These are phyloP conservation scores for Lipomyces yamadae DNA, from an alignment of 805 yeast genomes.

Conservation along the genomic window DNA sequence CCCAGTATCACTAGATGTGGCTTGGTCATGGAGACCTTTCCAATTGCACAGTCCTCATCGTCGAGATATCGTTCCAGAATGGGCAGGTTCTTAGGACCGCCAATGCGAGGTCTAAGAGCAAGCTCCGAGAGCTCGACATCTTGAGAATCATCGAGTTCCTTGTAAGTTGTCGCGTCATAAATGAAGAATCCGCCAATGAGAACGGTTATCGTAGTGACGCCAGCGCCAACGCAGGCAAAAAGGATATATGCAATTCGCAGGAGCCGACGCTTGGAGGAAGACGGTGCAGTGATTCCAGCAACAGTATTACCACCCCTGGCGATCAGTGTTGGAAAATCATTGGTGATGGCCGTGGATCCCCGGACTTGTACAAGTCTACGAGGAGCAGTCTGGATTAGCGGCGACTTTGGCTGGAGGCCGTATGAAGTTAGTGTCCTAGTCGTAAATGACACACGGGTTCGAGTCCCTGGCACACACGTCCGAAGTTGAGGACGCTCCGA, in stretches of 20 bases:
- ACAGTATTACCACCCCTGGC: conserved; percentile 6
- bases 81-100: conserved; percentile 76
- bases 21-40: conserved; percentile 27
- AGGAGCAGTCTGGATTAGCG: background rate
- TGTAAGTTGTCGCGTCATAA: conserved; percentile 70
- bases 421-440: background rate
- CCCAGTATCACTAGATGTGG: conserved; percentile 57
- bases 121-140: conserved; percentile 56
- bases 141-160: conserved; percentile 47
- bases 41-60: conserved; percentile 56
- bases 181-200: conserved; percentile 59
- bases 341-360: background rate
- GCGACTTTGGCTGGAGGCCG: background rate
- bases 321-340: background rate
- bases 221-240: conserved; percentile 45
- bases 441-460: too few species aligned
- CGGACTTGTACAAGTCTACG: background rate
- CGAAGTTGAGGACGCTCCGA: background rate
- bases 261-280: conserved; percentile 15
- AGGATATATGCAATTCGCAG: conserved; percentile 17
- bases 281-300: background rate
- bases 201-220: conserved; percentile 51
- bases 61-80: conserved; percentile 62
- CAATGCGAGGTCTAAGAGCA: conserved; percentile 60
- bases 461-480: background rate